Base-by-base conservation (phyloP, 352 stramenopile genomes). In the Thraustochytrium sp. region DNA sequence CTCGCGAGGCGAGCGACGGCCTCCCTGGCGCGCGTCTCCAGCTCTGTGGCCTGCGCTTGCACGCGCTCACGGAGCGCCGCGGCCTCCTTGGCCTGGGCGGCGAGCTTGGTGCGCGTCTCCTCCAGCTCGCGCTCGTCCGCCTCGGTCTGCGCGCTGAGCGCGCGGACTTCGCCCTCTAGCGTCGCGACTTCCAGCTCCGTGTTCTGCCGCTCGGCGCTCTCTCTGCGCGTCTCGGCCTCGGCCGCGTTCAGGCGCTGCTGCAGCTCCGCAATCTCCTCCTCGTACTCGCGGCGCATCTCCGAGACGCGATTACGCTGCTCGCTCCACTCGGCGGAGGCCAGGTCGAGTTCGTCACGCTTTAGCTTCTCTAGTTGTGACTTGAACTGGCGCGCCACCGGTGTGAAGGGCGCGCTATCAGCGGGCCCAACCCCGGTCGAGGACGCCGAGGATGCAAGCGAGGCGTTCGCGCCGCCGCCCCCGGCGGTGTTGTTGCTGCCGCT, bases 291-390 rank as follows among this genome's bases (percentile, higher is more conserved):
- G 42, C 68, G 68, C 68, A 80, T 80, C 31, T 42, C 68, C 5
- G 68, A 46, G 18, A 80, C 31, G 46, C 68, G 68, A 26, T 61
- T 46, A 3, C 53, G 48, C 53, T 80, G 68, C 51, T 61, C 68
- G 53, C 68, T 80, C 68, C 68, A 80, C 44, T 80, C 68, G 13
- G 46, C 68, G 3, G 44, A 23, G 34, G 68, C 68, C 1, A 80
- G 46, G 38, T 80, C 68, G 21, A 80, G 68, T 42, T 80, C 68
- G 2, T 80, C 68, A 11, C 68, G 68, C 37, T 80, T 80, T n/a
- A 80, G 68, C 38, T 80, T 80, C 13, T 80, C 68, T 0, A 80
- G 51, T 26, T 80, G 44, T 11, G 13, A 46, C 48, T 64, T 61
- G 42, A 80, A 51, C 34, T 38, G 4, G 13, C 37, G 48, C 26